Conservation (phyloP, 108 stramenopile species). For the Pseudonitzschia pungens region DNA sequence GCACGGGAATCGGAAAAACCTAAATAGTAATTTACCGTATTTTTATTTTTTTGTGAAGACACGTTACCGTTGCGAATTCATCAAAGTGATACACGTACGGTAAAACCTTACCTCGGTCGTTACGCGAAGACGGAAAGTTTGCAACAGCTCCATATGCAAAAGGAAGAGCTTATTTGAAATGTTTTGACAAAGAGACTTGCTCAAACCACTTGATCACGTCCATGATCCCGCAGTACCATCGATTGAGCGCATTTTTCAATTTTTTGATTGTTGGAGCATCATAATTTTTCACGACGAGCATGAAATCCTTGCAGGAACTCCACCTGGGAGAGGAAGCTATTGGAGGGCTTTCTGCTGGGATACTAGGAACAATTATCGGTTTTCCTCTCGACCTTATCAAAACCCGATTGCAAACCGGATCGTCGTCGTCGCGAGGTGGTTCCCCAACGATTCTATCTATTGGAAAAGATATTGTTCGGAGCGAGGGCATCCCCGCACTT, state of each 20-base stretch:
- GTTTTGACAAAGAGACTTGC: background rate
- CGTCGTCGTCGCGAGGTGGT: background rate
- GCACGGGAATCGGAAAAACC: too few relatives aligned
- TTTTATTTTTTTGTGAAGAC: too few relatives aligned
- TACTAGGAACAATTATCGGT: slow-evolving; percentile 88
- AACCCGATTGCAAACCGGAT: slow-evolving; percentile 49
- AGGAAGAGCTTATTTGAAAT: background rate
- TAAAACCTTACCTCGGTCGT: too few relatives aligned
- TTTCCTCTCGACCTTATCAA: slow-evolving; percentile 81
- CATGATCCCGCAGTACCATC: background rate
- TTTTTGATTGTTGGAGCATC: background rate
- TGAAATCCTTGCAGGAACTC: slow-evolving; percentile 34
- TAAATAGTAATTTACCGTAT: too few relatives aligned
- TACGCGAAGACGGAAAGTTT: too few relatives aligned
- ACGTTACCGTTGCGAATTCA: too few relatives aligned
- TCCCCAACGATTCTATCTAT: slow-evolving; percentile 36
- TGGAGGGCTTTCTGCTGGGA: slow-evolving; percentile 75
- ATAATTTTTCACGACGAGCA: background rate
- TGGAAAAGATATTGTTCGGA: slow-evolving; percentile 56
- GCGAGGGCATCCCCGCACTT: slow-evolving; percentile 69
- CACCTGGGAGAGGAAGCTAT: slow-evolving; percentile 63
- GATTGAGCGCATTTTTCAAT: background rate
- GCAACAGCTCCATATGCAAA: too few relatives aligned
- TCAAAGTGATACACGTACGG: too few relatives aligned
- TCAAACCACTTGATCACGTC: background rate